A percentile compares a stretch with the other conserved stretches of the same genome.
These are phyloP conservation scores for Myriosclerotinia scirpicola DNA, from an alignment of 2,329 filamentous ascomycete genomes.

Conservation along the genomic window DNA sequence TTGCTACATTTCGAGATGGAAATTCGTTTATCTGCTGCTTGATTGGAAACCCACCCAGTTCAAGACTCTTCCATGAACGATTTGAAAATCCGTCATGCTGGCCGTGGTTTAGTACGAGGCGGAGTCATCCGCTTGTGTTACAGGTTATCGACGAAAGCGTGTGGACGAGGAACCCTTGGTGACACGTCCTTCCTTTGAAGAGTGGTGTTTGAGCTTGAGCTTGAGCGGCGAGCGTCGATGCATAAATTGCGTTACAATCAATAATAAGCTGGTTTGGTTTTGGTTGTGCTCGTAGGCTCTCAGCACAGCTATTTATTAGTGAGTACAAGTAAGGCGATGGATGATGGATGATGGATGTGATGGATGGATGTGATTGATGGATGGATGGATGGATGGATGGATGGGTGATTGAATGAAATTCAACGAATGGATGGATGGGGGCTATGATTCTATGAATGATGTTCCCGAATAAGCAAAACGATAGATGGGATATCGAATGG, in stretches of 20 bases:
- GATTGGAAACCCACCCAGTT: slow-evolving; percentile 1
- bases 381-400: neutral
- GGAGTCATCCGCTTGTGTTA: slow-evolving; percentile 23
- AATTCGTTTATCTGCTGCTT: slow-evolving; percentile 19
- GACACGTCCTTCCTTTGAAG: slow-evolving; percentile 2
- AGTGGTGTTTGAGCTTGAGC: slow-evolving; percentile 19
- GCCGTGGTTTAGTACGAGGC: slow-evolving; percentile 25
- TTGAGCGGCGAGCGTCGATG: slow-evolving; percentile 13
- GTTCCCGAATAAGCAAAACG: neutral
- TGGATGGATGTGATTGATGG: too few species aligned
- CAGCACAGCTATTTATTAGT: slow-evolving; percentile 13
- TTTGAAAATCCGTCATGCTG: slow-evolving; percentile 23
- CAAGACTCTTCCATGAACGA: neutral
- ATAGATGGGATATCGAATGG: slow-evolving; percentile 14
- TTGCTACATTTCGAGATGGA: slow-evolving; percentile 11
- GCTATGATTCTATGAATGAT: neutral
- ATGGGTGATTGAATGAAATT: too few species aligned
- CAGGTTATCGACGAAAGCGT: slow-evolving; percentile 15
- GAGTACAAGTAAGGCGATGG: slow-evolving; percentile 17
- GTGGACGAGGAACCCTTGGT: slow-evolving; percentile 1
- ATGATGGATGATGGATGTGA: too few species aligned
- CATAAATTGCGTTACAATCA: slow-evolving; percentile 12
- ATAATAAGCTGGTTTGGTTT: slow-evolving; percentile 12
- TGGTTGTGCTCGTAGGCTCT: slow-evolving; percentile 5
- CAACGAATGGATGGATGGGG: neutral